Conservation (phyloP, 495 filamentous ascomycete species). For the Hyaloscypha bicolor region DNA sequence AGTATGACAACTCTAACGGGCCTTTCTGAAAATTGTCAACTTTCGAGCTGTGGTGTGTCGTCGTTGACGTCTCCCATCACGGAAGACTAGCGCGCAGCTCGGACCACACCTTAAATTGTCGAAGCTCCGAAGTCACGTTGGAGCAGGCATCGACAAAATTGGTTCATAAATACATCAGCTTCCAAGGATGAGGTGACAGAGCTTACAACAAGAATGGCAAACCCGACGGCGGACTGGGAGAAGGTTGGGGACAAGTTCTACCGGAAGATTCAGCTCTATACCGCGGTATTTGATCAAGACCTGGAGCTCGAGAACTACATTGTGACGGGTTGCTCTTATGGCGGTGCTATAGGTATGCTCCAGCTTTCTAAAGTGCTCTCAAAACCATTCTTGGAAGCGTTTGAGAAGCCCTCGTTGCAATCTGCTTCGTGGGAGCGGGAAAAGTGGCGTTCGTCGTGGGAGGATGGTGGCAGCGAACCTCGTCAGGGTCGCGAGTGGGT, state of each 20-base stretch:
- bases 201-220: constrained; percentile 26
- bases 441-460: no score
- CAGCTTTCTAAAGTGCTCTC: neutral
- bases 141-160: constrained; percentile 12
- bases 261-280: constrained; percentile 90
- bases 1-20: neutral
- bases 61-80: neutral
- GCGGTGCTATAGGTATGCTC: constrained; percentile 81
- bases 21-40: neutral
- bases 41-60: neutral
- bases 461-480: neutral
- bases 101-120: constrained; percentile 26
- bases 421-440: neutral
- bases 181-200: constrained; percentile 25
- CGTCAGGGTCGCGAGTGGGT: neutral
- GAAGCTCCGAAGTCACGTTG: constrained; percentile 16
- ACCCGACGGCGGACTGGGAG: constrained; percentile 92
- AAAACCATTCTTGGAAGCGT: neutral
- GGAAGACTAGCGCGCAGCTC: constrained; percentile 22
- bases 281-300: constrained; percentile 86
- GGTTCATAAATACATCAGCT: neutral
- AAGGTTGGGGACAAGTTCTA: constrained; percentile 89
- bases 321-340: constrained; percentile 90
- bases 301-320: constrained; percentile 95
- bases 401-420: neutral